Conservation (phyloP, 2,329 filamentous ascomycete genomes). For the Paraphaeosphaeria sporulosa region DNA sequence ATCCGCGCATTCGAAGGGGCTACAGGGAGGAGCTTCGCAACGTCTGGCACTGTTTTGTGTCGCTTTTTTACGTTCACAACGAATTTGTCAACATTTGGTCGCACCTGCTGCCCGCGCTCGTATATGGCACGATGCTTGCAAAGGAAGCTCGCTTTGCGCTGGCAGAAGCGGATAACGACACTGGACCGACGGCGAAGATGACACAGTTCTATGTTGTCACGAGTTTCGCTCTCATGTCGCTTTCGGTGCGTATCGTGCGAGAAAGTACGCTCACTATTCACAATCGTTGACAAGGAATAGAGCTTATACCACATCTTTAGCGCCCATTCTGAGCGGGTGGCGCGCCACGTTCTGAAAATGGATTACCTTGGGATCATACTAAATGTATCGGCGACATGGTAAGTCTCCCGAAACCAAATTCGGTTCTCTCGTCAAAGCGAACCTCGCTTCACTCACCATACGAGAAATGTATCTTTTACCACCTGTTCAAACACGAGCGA, state of each 20-base stretch:
- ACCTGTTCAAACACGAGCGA: too few relatives aligned
- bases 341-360: conserved; percentile 13
- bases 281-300: neutral
- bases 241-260: conserved; percentile 9
- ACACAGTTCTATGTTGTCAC: conserved; percentile 4
- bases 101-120: conserved; percentile 8
- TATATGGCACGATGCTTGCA: neutral
- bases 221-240: neutral
- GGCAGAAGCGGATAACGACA: neutral
- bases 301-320: conserved; percentile 13
- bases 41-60: conserved; percentile 4
- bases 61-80: conserved; percentile 13
- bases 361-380: conserved; percentile 22
- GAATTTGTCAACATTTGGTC: conserved; percentile 15
- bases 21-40: conserved; percentile 1
- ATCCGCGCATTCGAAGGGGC: conserved; percentile 10
- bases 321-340: conserved; percentile 15
- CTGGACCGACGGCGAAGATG: neutral
- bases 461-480: too few relatives aligned
- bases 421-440: too few relatives aligned
- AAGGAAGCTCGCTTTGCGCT: neutral
- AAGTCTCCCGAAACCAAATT: too few relatives aligned
- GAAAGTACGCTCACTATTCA: neutral
- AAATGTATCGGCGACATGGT: conserved; percentile 12
- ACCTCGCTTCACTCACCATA: too few relatives aligned